Evolutionary conservation across 2,329 filamentous ascomycete genomes (phyloP), one percentile per base, ranked within the genome.

Genomic region (Xylaria sp.): DNA sequence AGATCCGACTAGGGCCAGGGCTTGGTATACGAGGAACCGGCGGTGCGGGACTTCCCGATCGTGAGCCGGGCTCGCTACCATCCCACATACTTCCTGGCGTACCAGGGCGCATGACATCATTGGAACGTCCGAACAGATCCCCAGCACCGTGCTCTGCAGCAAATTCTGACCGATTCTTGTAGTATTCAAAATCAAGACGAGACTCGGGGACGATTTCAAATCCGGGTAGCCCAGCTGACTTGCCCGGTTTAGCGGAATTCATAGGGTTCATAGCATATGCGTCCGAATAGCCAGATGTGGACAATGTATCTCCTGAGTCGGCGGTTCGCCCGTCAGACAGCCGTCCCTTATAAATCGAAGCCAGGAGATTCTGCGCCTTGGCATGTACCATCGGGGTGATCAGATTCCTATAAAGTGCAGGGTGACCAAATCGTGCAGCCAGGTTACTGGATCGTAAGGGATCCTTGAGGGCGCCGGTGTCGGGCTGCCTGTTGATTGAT

Each of bases 201-300:
- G 87, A 87, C 75, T 98, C 95, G 0, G 92, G 90, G 0, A 98
- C 94, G 66, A 97, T 89, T 80, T 98, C 95, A 79, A 97, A 97
- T 0, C 93, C 93, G 0, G 91, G 89, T 5, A 92, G 75, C 13
- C 76, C 72, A 57, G 77, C 82, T 4, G 74, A 72, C 77, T 85
- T 86, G 49, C 86, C 87, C 1, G 84, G 82, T 65, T 81, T 83
- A 23, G 82, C 82, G 2, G 81, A 78, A 67, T 83, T 84, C 94
- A 98, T 97, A n/a, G 87, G 82, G 75, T 95, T 91, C 81, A 97
- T 86, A 1, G 87, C 88, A 76, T 92, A 93, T 33, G 93, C 91
- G 76, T 97, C 94, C 36, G 92, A 94, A 81, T 96, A 94, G 33
- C 91, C 92, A 48, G 89, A 91, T 33, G 89, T 84, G 13, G 85